phyloP scores from a whole-genome alignment of 352 stramenopile species.

The Aphanomyces euteiches region DNA sequence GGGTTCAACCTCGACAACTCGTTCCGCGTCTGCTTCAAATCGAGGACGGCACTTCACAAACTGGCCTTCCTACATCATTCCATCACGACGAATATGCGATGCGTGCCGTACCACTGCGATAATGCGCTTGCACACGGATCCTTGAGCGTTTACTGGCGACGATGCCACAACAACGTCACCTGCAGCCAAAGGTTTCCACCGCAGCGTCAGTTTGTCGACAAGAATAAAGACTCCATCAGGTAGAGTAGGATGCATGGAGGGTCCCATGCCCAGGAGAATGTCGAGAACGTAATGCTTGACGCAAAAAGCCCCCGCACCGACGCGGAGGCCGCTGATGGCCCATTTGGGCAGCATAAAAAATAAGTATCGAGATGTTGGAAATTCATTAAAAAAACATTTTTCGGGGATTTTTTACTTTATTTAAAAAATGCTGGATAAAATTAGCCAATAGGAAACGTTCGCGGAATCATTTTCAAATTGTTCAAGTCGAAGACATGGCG shows the following conservation, averaged over 20 bases:
- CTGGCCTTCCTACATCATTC: slow-evolving; percentile 58
- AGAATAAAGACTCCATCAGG: slow-evolving; percentile 78
- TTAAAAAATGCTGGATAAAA: not conserved
- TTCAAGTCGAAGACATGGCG: not conserved
- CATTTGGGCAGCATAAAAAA: not conserved
- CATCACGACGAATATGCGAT: not conserved
- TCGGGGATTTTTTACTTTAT: not conserved
- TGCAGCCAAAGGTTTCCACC: slow-evolving; percentile 57
- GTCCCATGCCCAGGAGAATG: slow-evolving; percentile 77
- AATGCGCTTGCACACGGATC: slow-evolving; percentile 84
- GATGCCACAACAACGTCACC: slow-evolving; percentile 80
- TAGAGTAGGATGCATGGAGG: slow-evolving; percentile 80
- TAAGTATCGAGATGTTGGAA: not conserved
- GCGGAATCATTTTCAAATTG: not conserved
- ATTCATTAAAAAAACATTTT: slow-evolving; percentile 13
- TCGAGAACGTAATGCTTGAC: slow-evolving; percentile 69
- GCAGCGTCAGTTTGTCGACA: slow-evolving; percentile 69
- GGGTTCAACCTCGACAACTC: slow-evolving; percentile 37
- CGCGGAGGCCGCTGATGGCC: slow-evolving; percentile 11
- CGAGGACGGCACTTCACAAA: slow-evolving; percentile 74
- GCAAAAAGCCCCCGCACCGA: slow-evolving; percentile 40
- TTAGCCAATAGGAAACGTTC: slow-evolving; percentile 4
- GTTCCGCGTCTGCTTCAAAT: slow-evolving; percentile 49
- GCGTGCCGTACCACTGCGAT: slow-evolving; percentile 55
- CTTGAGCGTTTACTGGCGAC: slow-evolving; percentile 67